A percentile compares a stretch with the other conserved stretches of the same genome.
These are phyloP conservation scores for Daphne laureola DNA, from an alignment of 441 rosid genomes.

Conservation along the genomic window DNA sequence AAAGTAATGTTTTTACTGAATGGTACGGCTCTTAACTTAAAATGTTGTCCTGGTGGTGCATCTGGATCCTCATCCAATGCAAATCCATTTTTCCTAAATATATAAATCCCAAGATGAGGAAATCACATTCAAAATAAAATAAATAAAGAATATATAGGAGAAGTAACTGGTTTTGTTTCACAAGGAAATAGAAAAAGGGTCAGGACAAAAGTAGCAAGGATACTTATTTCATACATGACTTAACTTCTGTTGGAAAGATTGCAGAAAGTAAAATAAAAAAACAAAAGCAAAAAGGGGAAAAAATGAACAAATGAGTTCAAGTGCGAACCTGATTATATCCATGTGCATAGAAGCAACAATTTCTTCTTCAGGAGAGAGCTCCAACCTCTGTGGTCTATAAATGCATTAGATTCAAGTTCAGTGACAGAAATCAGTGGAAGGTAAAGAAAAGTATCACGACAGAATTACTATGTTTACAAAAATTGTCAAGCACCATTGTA, in stretches of 20 bases:
- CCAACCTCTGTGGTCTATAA: constrained; percentile 73
- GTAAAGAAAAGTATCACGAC: no score
- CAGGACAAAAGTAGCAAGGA: no score
- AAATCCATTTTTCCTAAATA: constrained; percentile 84
- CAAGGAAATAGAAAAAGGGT: neutral
- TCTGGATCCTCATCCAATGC: constrained; percentile 69
- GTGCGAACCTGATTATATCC: constrained; percentile 71
- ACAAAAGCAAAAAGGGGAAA: constrained; percentile 3
- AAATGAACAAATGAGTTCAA: constrained; percentile 6
- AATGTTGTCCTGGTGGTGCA: constrained; percentile 72
- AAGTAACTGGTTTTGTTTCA: neutral
- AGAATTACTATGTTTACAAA: no score
- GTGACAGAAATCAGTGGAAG: neutral
- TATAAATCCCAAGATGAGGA: constrained; percentile 11
- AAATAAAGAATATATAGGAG: neutral
- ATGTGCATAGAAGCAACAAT: constrained; percentile 72
- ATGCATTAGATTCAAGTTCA: constrained; percentile 7
- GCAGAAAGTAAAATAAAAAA: constrained; percentile 3
- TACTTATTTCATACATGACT: no score
- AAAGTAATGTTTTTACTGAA: constrained; percentile 91
- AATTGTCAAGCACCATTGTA: no score
- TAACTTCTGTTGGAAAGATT: neutral
- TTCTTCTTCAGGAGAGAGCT: constrained; percentile 94
- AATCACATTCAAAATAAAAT: constrained; percentile 3
- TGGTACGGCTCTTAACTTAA: constrained; percentile 72